These are phyloP conservation scores for Phaseolus lunatus DNA, from an alignment of 306 rosid genomes.

Conservation along the genomic window DNA sequence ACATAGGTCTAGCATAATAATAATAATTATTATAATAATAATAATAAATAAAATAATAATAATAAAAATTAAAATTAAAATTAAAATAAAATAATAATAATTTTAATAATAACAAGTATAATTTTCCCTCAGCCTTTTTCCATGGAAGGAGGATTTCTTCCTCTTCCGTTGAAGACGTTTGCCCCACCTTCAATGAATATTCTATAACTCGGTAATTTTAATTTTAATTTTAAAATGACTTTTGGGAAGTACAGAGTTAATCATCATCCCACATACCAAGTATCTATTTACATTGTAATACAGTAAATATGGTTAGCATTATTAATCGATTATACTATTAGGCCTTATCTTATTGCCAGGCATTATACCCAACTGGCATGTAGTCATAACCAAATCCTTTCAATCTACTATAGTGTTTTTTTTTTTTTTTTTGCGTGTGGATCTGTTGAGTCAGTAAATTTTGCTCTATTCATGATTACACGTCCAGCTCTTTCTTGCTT, in stretches of 20 bases:
- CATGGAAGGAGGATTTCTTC: too few species aligned
- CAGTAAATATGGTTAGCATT: neutral
- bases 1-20: too few species aligned
- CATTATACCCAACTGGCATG: neutral
- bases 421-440: neutral
- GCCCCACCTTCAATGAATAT: neutral
- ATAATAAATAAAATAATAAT: too few species aligned
- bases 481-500: neutral
- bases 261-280: neutral
- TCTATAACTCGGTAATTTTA: neutral
- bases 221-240: neutral
- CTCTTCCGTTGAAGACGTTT: neutral
- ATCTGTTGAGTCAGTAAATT: conserved; percentile 9
- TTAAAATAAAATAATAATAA: too few species aligned
- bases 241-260: neutral
- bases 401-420: neutral
- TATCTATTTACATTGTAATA: neutral
- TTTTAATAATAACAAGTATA: too few species aligned
- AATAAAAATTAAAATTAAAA: too few species aligned
- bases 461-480: neutral
- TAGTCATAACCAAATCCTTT: neutral
- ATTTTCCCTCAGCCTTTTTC: too few species aligned
- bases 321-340: neutral
- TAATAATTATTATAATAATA: too few species aligned
- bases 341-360: neutral